Evolutionary conservation across 75 land plant species (phyloP), one percentile per base, ranked within the genome.

Genomic region (Pinus taeda): DNA sequence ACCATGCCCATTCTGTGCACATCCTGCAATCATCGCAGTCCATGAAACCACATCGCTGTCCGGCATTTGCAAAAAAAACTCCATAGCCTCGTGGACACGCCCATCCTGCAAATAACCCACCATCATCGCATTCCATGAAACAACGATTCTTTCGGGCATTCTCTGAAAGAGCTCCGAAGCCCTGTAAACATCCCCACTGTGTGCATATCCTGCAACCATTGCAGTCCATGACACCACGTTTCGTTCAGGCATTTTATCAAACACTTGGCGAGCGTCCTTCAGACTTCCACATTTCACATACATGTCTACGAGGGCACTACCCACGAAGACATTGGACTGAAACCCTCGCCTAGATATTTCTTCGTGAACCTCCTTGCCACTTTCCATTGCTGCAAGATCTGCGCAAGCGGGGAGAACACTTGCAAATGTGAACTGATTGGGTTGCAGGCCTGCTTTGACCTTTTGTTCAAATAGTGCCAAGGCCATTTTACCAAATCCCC

Each of bases 101-200:
- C 92, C 84, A 37, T 64, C 57, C 24, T 83, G 81, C 11, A 76
- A 83, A 63, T 79, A 62, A 4, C 81, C 79, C 11, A 83, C 18
- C 61, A 92, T 83, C 87, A 92, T 84, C 36, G 83, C 65, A 59
- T 82, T 88, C 95, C 95, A 92, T 12, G 92, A 75, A 12, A 90
- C 87, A 1, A 81, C 71, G 60, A 75, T 88, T 49, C 85, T 57
- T 17, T 81, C 82, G 1, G 74, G 72, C 90, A 86, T 88, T 33
- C 73, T 36, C 64, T 77, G 69, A 75, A 91, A 91, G 3, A 88
- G 39, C 65, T 55, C 13, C 3, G 78, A 37, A n/a, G 85, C 90
- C 56, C 3, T 74, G 2, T 71, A 78, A 3, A 77, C 76, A 59
- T 83, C 74, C 0, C 85, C 83, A 21, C 33, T 60, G 21, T 71